Evolutionary conservation across 2,329 filamentous ascomycete genomes (phyloP), one percentile per base, ranked within the genome.

Genomic region (Diaporthe longicolla): DNA sequence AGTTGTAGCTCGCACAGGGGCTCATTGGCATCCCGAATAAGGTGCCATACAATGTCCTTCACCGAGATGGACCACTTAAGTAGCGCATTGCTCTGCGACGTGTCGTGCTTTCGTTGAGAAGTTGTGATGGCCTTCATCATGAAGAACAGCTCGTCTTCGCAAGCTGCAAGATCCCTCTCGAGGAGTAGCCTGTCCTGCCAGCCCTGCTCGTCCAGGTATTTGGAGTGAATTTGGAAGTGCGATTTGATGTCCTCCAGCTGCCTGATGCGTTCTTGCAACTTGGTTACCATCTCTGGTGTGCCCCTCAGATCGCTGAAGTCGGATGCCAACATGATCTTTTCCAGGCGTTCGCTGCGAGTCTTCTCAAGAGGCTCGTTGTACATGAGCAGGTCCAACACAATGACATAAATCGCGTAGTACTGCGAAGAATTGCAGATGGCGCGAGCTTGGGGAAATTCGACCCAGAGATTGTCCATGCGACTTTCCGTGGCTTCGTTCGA

Each of bases 111-210:
- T 74, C 95, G 89, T 83, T 99, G 97, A 7, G 96, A 97, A 3
- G 95, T 97, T 1, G 97, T 99, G 81, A 99, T 99, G 52, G 97
- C 97, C 80, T 99, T 98, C 97, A 99, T 98, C 87, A 99, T 94
- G 85, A 99, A 99, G 88, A 99, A 99, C 11, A 99, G 85, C 82
- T 99, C 97, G 79, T 99, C 97, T 82, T 98, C 97, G 79, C 95
- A 98, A 26, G 91, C 91, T 13, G 94, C 91, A 68, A 99, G 86
- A 81, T 99, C 97, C 69, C 94, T 93, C 81, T 99, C 97, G 57
- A 99, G 89, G n/a, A 92, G 86, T 74, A 98, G 87, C 45, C 95
- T 91, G 81, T 98, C 96, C 80, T 97, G 92, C 95, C 96, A 98
- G 19, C 95, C 95, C 80, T 94, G 91, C 79, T 92, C 92, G 82